Conservation (phyloP, 2,329 filamentous ascomycete species). For the Aspergillus fructus region DNA sequence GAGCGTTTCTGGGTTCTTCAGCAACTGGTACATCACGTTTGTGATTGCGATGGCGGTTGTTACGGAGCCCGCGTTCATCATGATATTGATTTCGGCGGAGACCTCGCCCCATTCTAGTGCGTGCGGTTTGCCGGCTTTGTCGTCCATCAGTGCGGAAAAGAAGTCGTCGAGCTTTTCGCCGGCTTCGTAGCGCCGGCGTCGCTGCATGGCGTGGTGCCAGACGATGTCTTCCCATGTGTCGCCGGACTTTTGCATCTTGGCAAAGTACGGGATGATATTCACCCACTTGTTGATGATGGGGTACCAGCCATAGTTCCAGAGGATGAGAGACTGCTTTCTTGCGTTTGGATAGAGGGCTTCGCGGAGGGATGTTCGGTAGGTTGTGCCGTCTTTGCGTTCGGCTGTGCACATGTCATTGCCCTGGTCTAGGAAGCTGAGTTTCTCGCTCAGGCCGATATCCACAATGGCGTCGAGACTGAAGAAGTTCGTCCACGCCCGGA, state of each 20-base stretch:
- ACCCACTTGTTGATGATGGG: constrained; percentile 48
- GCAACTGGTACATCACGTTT: constrained; percentile 54
- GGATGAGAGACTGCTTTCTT: constrained; percentile 50
- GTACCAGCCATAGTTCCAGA: constrained; percentile 48
- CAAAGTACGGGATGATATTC: constrained; percentile 46
- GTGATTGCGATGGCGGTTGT: constrained; percentile 56
- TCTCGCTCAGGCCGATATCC: constrained; percentile 55
- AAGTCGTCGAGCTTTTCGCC: constrained; percentile 61
- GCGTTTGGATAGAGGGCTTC: constrained; percentile 53
- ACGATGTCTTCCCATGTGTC: constrained; percentile 46
- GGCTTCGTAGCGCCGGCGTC: constrained; percentile 33
- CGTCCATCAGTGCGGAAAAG: constrained; percentile 57
- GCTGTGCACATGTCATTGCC: constrained; percentile 49
- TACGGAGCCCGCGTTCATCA: constrained; percentile 51
- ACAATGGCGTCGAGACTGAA: constrained; percentile 59
- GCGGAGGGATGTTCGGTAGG: constrained; percentile 49
- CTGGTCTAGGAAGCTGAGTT: constrained; percentile 53
- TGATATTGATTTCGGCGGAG: constrained; percentile 51
- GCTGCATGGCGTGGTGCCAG: constrained; percentile 42
- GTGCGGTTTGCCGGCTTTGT: constrained; percentile 45
- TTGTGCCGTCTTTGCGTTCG: constrained; percentile 47
- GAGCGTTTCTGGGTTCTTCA: constrained; percentile 47
- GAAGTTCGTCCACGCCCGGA: constrained; percentile 54
- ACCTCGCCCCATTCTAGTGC: constrained; percentile 60
- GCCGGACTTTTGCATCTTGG: constrained; percentile 44